These are phyloP conservation scores for Yamadazyma nakazawae DNA, from an alignment of 805 yeast species.

Conservation along the genomic window DNA sequence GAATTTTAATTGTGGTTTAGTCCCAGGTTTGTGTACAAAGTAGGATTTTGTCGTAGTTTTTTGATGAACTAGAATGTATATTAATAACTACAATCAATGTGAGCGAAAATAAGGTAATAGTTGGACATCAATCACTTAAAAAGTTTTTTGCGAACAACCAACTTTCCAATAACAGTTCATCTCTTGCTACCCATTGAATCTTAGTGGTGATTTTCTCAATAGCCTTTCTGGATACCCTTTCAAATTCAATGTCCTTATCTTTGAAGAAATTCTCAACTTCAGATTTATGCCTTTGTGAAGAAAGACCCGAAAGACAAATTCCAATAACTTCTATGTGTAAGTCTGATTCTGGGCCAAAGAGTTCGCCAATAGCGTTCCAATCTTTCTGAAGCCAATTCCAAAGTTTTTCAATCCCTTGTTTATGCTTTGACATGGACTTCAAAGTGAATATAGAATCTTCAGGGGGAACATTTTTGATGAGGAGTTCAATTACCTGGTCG, in stretches of 20 bases:
- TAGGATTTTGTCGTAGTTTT: too few relatives aligned
- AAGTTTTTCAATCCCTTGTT: conserved; percentile 60
- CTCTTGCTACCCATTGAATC: background rate
- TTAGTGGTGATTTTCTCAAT: background rate
- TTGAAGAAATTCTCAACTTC: conserved; percentile 50
- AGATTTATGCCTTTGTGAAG: conserved; percentile 49
- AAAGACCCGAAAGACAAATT: conserved; percentile 47
- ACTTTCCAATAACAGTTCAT: background rate
- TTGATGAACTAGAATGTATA: too few relatives aligned
- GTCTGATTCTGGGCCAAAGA: conserved; percentile 57
- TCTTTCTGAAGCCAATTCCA: conserved; percentile 74
- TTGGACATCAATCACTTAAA: background rate
- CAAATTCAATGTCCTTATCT: conserved; percentile 19
- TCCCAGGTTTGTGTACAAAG: too few relatives aligned
- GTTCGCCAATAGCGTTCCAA: conserved; percentile 66
- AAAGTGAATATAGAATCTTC: conserved; percentile 37
- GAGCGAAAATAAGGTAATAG: too few relatives aligned
- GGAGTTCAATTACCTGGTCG: conserved; percentile 51
- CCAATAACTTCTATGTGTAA: background rate
- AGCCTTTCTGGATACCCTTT: background rate
- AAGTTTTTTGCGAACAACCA: background rate
- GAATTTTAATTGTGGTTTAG: too few relatives aligned
- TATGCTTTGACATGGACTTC: conserved; percentile 63
- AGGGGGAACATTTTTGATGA: conserved; percentile 50
- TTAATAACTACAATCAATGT: too few relatives aligned